These are phyloP conservation scores for Fragilariopsis cylindrus DNA, from an alignment of 108 stramenopile genomes.

Conservation along the genomic window DNA sequence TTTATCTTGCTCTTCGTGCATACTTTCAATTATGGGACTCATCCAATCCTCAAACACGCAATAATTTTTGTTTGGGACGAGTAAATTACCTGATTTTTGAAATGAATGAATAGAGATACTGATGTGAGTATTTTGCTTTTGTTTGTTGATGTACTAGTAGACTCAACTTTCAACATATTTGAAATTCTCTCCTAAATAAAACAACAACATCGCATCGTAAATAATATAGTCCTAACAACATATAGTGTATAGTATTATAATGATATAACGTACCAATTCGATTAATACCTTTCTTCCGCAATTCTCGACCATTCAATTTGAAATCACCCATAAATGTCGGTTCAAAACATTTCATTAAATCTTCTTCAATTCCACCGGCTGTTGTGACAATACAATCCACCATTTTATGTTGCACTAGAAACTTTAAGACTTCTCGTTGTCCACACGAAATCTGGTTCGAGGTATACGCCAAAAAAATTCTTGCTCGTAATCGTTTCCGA, in stretches of 20 bases:
- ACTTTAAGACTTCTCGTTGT: conserved; percentile 94
- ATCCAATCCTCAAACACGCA: conserved; percentile 99
- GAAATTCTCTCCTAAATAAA: too few species aligned
- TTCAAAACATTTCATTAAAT: conserved; percentile 98
- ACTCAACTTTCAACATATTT: too few species aligned
- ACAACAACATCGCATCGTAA: too few species aligned
- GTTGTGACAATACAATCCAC: conserved; percentile 97
- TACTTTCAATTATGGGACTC: conserved; percentile 85
- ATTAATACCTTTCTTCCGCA: conserved; percentile 95
- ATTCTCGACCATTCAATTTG: conserved; percentile 77
- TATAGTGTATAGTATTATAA: conserved; percentile 27
- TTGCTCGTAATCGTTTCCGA: conserved; percentile 79
- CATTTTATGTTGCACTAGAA: conserved; percentile 93
- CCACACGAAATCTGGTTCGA: conserved; percentile 98
- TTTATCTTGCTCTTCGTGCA: conserved; percentile 97
- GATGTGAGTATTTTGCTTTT: too few species aligned
- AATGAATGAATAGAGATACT: too few species aligned
- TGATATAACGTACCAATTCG: conserved; percentile 85
- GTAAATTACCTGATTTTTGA: conserved; percentile 51
- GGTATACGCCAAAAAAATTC: conserved; percentile 97
- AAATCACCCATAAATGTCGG: conserved; percentile 98
- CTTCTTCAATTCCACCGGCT: conserved; percentile 99
- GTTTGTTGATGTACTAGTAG: too few species aligned
- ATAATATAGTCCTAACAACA: too few species aligned
- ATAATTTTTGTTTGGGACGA: conserved; percentile 98